These are phyloP conservation scores for Phytophthora palmivora DNA, from an alignment of 352 stramenopile genomes.

Conservation along the genomic window DNA sequence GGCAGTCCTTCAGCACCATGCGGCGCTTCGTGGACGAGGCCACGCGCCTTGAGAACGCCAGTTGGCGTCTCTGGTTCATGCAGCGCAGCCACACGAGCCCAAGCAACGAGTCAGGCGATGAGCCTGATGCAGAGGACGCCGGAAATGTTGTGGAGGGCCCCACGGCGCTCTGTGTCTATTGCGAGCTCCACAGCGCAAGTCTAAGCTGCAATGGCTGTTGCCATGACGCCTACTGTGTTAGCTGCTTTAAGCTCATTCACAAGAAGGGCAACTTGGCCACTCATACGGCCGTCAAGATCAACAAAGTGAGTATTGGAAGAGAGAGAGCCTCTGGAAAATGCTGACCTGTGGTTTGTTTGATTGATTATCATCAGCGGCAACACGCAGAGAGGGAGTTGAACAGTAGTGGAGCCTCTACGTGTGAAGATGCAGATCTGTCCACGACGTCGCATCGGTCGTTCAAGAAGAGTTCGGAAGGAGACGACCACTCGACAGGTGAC, in stretches of 20 bases:
- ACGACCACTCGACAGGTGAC: slow-evolving; percentile 8
- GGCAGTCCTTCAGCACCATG: slow-evolving; percentile 90
- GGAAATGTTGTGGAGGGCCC: slow-evolving; percentile 4
- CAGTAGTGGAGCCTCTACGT: slow-evolving; percentile 32
- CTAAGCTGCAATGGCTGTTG: slow-evolving; percentile 87
- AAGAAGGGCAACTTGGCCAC: slow-evolving; percentile 87
- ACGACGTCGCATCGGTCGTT: slow-evolving; percentile 29
- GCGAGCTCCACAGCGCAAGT: slow-evolving; percentile 69
- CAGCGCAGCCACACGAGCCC: slow-evolving; percentile 36
- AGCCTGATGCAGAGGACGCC: slow-evolving; percentile 38
- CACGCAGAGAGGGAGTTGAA: slow-evolving; percentile 25
- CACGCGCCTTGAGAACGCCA: slow-evolving; percentile 82
- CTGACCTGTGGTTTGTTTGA: slow-evolving; percentile 2
- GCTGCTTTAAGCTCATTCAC: slow-evolving; percentile 90
- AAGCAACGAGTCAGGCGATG: slow-evolving; percentile 13
- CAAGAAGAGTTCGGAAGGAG: slow-evolving; percentile 30
- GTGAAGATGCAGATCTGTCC: slow-evolving; percentile 42
- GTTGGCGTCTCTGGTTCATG: slow-evolving; percentile 86
- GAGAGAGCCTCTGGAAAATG: not conserved
- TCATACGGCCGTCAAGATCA: slow-evolving; percentile 76
- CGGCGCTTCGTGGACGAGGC: slow-evolving; percentile 86
- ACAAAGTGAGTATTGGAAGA: slow-evolving; percentile 30
- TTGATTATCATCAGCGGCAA: slow-evolving; percentile 12
- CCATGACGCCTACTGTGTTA: slow-evolving; percentile 87
- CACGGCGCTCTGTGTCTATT: slow-evolving; percentile 72